Conservation (phyloP, 2,329 filamentous ascomycete species). For the Aspergillus unguis region DNA sequence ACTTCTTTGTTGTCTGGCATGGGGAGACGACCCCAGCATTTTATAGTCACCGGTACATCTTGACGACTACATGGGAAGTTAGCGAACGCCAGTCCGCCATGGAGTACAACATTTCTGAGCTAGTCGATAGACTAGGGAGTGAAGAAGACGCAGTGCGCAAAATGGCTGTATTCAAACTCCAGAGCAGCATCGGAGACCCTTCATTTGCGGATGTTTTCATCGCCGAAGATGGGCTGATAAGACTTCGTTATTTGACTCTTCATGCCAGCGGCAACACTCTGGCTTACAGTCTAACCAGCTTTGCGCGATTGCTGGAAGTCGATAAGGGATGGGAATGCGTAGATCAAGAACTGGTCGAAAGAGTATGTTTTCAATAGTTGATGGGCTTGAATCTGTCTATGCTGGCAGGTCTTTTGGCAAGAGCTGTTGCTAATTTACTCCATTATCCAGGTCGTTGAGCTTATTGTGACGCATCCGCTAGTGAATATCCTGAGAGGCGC, state of each 20-base stretch:
- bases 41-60: background rate
- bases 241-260: constrained; percentile 79
- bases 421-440: background rate
- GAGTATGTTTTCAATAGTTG: constrained; percentile 46
- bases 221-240: constrained; percentile 75
- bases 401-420: background rate
- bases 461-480: constrained; percentile 90
- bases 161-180: constrained; percentile 98
- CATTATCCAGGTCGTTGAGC: constrained; percentile 68
- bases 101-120: constrained; percentile 55
- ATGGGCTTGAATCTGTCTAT: background rate
- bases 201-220: constrained; percentile 97
- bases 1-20: background rate
- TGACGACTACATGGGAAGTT: background rate
- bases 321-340: constrained; percentile 92
- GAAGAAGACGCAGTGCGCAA: constrained; percentile 88
- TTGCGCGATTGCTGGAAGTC: constrained; percentile 83
- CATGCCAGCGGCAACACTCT: constrained; percentile 86
- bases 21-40: background rate
- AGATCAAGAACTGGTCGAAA: constrained; percentile 53
- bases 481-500: constrained; percentile 96
- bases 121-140: constrained; percentile 58
- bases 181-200: constrained; percentile 90
- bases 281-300: constrained; percentile 87
- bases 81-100: constrained; percentile 30